Conservation (phyloP, 2,329 filamentous ascomycete species). For the Clonostachys byssicola region DNA sequence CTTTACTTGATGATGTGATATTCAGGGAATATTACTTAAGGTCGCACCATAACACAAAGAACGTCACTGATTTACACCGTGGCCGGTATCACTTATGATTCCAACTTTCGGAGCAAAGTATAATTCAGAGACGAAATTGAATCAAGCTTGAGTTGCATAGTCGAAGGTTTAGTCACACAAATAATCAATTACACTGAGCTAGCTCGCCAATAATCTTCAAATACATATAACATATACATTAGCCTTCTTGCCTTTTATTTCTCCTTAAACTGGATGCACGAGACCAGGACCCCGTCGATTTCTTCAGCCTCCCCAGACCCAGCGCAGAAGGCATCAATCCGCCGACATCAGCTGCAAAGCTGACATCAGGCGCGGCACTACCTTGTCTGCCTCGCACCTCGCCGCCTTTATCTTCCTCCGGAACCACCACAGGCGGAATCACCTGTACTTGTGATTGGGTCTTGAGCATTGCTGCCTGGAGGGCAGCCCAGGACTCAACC, state of each 20-base stretch:
- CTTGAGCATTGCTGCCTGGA: conserved; percentile 25
- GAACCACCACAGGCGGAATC: conserved; percentile 19
- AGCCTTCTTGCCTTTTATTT: conserved; percentile 11
- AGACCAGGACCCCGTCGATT: conserved; percentile 40
- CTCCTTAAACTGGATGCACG: conserved; percentile 34
- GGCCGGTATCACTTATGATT: too few species aligned
- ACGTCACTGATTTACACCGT: too few species aligned
- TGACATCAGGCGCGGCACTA: conserved; percentile 26
- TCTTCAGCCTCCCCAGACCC: conserved; percentile 46
- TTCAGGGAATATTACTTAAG: too few species aligned
- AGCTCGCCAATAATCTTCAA: too few species aligned
- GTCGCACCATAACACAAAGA: too few species aligned
- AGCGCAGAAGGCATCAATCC: conserved; percentile 21
- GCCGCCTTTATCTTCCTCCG: conserved; percentile 18
- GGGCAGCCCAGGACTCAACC: conserved; percentile 57
- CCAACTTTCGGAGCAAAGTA: too few species aligned
- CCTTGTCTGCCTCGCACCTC: conserved; percentile 21
- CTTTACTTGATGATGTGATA: too few species aligned
- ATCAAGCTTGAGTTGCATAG: too few species aligned
- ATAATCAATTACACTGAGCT: too few species aligned
- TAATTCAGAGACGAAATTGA: too few species aligned
- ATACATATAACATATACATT: background rate
- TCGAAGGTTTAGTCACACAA: too few species aligned
- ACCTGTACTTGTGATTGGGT: conserved; percentile 13
- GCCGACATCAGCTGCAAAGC: conserved; percentile 15